Conservation (phyloP, 192 early-diverging fungal genomes). For the Coemansia sp. region DNA sequence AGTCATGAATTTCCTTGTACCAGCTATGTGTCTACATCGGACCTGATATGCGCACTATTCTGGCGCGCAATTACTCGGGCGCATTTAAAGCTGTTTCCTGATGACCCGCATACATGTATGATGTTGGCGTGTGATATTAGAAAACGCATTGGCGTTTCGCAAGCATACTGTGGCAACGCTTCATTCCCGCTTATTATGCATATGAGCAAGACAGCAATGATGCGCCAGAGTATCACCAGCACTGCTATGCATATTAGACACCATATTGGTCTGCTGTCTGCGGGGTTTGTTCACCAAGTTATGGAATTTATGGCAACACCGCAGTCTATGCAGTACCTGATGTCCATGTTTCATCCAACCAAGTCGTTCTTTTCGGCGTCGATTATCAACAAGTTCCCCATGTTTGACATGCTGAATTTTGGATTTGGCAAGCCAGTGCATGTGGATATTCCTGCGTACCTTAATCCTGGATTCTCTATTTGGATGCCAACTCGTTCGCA, state of each 20-base stretch:
- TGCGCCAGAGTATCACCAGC: slow-evolving; percentile 18
- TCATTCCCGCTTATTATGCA: slow-evolving; percentile 38
- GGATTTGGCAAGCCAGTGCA: slow-evolving; percentile 27
- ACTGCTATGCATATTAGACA: slow-evolving; percentile 34
- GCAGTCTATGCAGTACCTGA: slow-evolving; percentile 9
- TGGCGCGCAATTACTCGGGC: slow-evolving; percentile 44
- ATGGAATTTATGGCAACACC: slow-evolving; percentile 15
- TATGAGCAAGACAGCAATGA: slow-evolving; percentile 14
- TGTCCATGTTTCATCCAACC: slow-evolving; percentile 24
- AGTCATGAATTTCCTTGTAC: neutral
- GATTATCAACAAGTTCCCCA: slow-evolving; percentile 16
- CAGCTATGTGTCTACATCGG: slow-evolving; percentile 32
- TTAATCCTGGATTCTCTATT: slow-evolving; percentile 40
- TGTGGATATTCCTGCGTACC: slow-evolving; percentile 35
- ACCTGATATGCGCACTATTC: slow-evolving; percentile 27
- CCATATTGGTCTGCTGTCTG: slow-evolving; percentile 9
- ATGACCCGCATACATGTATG: slow-evolving; percentile 36
- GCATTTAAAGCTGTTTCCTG: slow-evolving; percentile 5
- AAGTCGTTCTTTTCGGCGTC: slow-evolving; percentile 41
- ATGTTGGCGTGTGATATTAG: slow-evolving; percentile 42
- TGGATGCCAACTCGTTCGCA: slow-evolving; percentile 20
- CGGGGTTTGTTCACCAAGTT: slow-evolving; percentile 11
- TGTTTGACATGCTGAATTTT: slow-evolving; percentile 33
- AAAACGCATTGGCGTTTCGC: slow-evolving; percentile 14
- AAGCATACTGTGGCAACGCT: slow-evolving; percentile 33